Evolutionary conservation across 139 green algal species (phyloP), one percentile per base, ranked within the genome.

Genomic region (Diplosphaera chodatii): DNA sequence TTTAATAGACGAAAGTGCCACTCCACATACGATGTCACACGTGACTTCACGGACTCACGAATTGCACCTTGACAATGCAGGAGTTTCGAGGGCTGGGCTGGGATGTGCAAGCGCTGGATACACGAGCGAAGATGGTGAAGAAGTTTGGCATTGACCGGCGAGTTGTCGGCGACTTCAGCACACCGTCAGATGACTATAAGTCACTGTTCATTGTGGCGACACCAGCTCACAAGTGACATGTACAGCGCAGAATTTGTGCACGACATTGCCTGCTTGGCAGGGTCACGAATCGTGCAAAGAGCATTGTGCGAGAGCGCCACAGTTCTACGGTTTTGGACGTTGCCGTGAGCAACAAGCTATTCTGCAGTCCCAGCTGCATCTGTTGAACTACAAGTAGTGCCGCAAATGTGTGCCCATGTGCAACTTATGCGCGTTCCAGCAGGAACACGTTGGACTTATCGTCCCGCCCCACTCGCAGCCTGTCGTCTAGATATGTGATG

Each of bases 401-500:
- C 37, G 37, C 37, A 48, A 48, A 6, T 20, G 37, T 6, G 8
- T 20, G 37, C n/a, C n/a, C 37, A 48, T 48, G 37, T 10, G 37
- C 37, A 48, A 20, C 32, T 76, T 37, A 76, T 18, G 29, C 23
- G 0, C 81, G 71, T 55, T 84, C 64, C 32, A 87, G 63, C 1
- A 82, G 62, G 70, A 93, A 95, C 5, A 94, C 34, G 68, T 93
- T 88, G 29, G 81, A 85, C 70, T 95, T 94, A 76, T 94, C 82
- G 64, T 94, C 88, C 1, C 88, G 72, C 10, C 87, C 85, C 21
- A 91, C 70, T 10, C 85, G 65, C n/a, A 78, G 77, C 4, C 28
- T 40, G 21, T 80, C 71, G 68, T 96, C 90, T n/a, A 94, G 70
- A 64, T 91, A 96, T 0, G 91, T 94, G 59, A 94, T 91, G 63